Base-by-base conservation (phyloP, 306 rosid genomes). In the Ochetophila trinervis region DNA sequence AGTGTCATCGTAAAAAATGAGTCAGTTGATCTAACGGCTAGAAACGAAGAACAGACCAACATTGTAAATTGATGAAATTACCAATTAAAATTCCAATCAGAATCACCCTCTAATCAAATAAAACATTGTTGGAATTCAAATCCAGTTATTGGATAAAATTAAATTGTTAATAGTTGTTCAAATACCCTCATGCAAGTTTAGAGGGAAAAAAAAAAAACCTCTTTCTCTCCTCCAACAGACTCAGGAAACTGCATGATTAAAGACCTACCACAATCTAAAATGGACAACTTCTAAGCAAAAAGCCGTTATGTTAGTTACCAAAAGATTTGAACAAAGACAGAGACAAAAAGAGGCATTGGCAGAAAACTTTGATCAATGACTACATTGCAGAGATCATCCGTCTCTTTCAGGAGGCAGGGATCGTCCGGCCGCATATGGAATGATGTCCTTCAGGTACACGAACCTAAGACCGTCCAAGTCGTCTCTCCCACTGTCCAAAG, bases 361-460 rank as follows among this genome's bases (percentile, higher is more conserved):
- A 13, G 0, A 44, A 15, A 20, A 23, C 6, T 52, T 5, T 30
- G 27, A 64, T 50, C 64, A 40, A 84, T 84, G 88, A 79, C 69
- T 0, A 55, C 90, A 4, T 80, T 90, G 78, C 87, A 74, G 34
- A 85, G 95, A 75, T 90, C 97, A 14, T 59, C 86, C 0, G 62
- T 75, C 45, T 85, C 97, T 13, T 87, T 90, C 56, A 19, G 95
- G 57, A 65, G 95, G 72, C 97, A 83, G 67, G 97, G 97, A 67
- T 90, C 97, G n/a, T 90, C 91, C 0, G 95, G 97, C 11, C 69
- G 70, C 30, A 87, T 85, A 71, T 90, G 97, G 97, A 75, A 67
- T 10, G 83, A 87, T 47, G 73, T 54, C 0, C 16, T 63, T 15
- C 71, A 44, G 23, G 17, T 45, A n/a, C 49, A 30, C 19, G 79